Base-by-base conservation (phyloP, 2,329 filamentous ascomycete genomes). In the Aspergillus jensenii region DNA sequence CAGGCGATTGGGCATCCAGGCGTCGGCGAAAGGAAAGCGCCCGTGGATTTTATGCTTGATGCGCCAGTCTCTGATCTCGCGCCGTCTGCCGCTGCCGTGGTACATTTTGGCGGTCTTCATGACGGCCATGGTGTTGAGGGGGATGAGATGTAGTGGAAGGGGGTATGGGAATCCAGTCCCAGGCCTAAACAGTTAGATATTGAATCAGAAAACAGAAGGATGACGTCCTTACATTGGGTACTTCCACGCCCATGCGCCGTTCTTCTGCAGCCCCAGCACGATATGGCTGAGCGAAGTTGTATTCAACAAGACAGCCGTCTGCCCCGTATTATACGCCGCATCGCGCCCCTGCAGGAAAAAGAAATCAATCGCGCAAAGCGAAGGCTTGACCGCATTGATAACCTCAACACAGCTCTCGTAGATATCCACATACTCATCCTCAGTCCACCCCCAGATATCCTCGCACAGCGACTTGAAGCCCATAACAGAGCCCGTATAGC, bases 141-240 rank as follows among this genome's bases (percentile, higher is more conserved):
- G 76, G 12, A 80, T 69, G 1, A 76, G 64, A 45, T 71, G 68
- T 71, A 69, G 77, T 1, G 81, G 80, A 0, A 83, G 68, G 3
- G 81, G 81, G 55, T 76, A 83, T 0, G 74, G 63, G 31, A 76
- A 79, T 4, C 73, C 78, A 0, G 81, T 80, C 14, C 75, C 76
- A 0, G 77, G 71, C 12, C 79, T 81, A 17, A 6, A 19, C 23
- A 7, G 19, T 1, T 27, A 1, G 43, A 6, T 9, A 37, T 62
- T 41, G 63, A 5, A 19, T 21, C 15, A 2, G 5, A 40, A 43
- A 8, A 17, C 3, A 14, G 11, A 6, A 0, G 5, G 15, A 2
- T 8, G 11, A 14, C 3, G 2, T 7, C 8, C 70, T 59, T 62
- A 74, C 71, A 69, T 56, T 2, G 71, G 71, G 48, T 72, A 74